Conservation (phyloP, 257 asterid genomes). For the Fraxinus quadrangulata region DNA sequence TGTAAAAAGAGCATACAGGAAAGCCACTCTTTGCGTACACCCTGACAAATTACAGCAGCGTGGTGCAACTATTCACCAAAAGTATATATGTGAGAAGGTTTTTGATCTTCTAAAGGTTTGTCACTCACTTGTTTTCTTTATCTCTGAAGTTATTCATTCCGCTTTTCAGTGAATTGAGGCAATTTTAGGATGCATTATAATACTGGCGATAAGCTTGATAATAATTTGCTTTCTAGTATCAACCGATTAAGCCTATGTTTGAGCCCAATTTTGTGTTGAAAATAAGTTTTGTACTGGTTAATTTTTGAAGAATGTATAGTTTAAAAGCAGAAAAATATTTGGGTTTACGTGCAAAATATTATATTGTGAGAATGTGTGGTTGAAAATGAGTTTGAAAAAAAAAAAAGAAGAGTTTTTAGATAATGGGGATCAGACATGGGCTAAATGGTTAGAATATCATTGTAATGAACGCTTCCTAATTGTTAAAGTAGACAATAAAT, state of each 20-base stretch:
- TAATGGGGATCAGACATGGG: no score
- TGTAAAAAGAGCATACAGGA: conserved; percentile 85
- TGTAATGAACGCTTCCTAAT: neutral
- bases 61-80: conserved; percentile 90
- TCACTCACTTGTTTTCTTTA: conserved; percentile 18
- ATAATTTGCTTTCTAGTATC: neutral
- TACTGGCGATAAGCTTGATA: neutral
- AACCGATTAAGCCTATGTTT: neutral
- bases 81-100: conserved; percentile 90
- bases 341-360: no score
- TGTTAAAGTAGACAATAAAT: neutral
- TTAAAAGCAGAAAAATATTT: no score
- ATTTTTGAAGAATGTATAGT: no score
- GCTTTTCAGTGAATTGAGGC: neutral
- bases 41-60: conserved; percentile 98
- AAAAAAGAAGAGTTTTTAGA: no score
- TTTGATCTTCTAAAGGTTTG: conserved; percentile 93
- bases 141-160: conserved; percentile 17
- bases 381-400: no score
- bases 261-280: no score
- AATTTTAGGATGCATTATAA: neutral
- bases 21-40: conserved; percentile 92
- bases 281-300: no score
- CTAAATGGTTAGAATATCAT: neutral
- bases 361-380: no score